Evolutionary conservation across 805 yeast species (phyloP), one percentile per base, ranked within the genome.

Genomic region (Candida sakaeoensis): DNA sequence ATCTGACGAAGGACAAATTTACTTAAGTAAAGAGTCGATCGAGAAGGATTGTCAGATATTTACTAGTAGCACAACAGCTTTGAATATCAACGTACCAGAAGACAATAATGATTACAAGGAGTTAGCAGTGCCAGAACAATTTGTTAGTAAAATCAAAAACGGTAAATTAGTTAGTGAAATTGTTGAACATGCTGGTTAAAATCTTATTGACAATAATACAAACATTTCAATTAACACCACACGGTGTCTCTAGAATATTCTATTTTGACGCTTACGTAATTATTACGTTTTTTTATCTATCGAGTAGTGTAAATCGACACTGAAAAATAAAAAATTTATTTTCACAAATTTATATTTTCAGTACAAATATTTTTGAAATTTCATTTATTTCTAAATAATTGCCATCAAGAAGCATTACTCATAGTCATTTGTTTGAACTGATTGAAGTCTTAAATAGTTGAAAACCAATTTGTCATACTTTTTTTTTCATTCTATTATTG

Each of bases 71-170:
- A 77, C 95, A 12, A 85, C 97, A 0, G 76, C 95, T 3, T 68
- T 93, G 60, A 93, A 93, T 60, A 71, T 93, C 50, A 87, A 90
- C 55, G 73, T 87, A 33, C 96, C 96, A 19, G 75, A 74, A 34
- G 77, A 70, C 12, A 82, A 73, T 16, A 87, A 79, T 27, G 96
- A 91, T 58, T 81, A 75, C 62, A 76, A 71, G 39, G 99, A 93
- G 62, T 66, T 79, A 40, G 81, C 96, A 7, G 77, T 85, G 30
- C 96, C 98, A 7, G 99, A 93, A 64, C 99, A 93, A 68, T 75
- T 93, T 62, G 77, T 79, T 55, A 96, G 88, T 63, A 70, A 76
- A 13, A 68, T 86, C 46, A 69, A 63, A 39, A 60, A 64, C 33
- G 93, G 91, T 21, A 75, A 76, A 54, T 61, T 90, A 45, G 69